Conservation (phyloP, 164 flowering plant species). For the Sedum album region DNA sequence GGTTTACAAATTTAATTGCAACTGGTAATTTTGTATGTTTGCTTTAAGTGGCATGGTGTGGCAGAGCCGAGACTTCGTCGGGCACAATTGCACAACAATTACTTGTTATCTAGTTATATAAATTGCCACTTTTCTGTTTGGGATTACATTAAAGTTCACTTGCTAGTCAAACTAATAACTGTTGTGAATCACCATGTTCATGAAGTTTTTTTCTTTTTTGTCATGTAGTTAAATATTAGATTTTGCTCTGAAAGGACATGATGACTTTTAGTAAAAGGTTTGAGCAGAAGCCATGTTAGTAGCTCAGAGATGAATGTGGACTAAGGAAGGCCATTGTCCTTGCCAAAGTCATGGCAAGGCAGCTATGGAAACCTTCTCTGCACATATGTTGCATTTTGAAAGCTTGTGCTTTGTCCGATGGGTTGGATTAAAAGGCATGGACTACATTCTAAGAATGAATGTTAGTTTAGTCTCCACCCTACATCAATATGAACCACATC, state of each 20-base stretch:
- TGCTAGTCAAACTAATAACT: no score
- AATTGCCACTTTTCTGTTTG: neutral
- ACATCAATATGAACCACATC: neutral
- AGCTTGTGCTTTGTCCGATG: neutral
- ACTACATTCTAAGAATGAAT: constrained; percentile 1
- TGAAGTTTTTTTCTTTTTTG: neutral
- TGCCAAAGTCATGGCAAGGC: neutral
- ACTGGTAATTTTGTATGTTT: neutral
- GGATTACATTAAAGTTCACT: neutral
- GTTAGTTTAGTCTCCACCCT: neutral
- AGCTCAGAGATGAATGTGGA: neutral
- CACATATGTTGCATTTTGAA: neutral
- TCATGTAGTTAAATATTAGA: neutral
- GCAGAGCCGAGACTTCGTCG: neutral
- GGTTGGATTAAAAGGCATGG: constrained; percentile 6
- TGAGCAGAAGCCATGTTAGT: neutral
- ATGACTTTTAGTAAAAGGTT: constrained; percentile 3
- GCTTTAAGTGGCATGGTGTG: neutral
- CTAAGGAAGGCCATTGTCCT: neutral
- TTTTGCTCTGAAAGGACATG: neutral
- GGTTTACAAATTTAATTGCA: neutral
- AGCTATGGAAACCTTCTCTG: neutral
- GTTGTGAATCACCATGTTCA: no score
- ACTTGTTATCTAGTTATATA: no score
- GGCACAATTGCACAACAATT: neutral